These are phyloP conservation scores for Ophiostoma pallidulum DNA, from an alignment of 2,329 filamentous ascomycete species.

Conservation along the genomic window DNA sequence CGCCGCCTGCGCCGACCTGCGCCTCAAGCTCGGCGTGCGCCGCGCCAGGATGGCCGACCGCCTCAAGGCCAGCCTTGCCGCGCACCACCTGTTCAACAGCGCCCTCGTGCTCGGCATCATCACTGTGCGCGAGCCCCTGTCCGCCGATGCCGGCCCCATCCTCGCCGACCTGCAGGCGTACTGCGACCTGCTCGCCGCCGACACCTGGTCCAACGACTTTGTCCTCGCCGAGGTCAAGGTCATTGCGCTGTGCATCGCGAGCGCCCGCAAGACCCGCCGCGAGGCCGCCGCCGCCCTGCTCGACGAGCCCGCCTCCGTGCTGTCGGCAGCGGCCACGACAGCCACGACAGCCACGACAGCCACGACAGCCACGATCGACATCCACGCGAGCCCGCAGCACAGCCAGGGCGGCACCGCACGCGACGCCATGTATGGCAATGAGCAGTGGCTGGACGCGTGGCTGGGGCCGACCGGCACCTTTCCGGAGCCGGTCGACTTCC, in stretches of 20 bases:
- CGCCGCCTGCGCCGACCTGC: slow-evolving; percentile 31
- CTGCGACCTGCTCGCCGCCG: slow-evolving; percentile 31
- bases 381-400: no score
- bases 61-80: slow-evolving; percentile 26
- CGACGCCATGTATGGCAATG: no score
- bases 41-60: slow-evolving; percentile 23
- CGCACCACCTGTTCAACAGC: slow-evolving; percentile 33
- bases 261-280: no score
- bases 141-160: slow-evolving; percentile 21
- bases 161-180: slow-evolving; percentile 29
- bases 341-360: no score
- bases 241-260: slow-evolving; percentile 32
- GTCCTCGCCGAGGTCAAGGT: slow-evolving; percentile 32
- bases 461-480: no score
- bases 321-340: no score
- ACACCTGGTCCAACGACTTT: slow-evolving; percentile 32
- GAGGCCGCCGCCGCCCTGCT: no score
- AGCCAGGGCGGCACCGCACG: no score
- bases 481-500: no score
- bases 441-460: no score
- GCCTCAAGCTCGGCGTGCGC: slow-evolving; percentile 22
- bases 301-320: no score
- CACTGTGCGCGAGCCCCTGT: slow-evolving; percentile 24
- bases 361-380: no score
- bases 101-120: slow-evolving; percentile 30